Percentiles rank a stretch among this genome's conserved stretches.
phyloP scores from a whole-genome alignment of 2,329 filamentous ascomycete species.

The Acarospora socialis region DNA sequence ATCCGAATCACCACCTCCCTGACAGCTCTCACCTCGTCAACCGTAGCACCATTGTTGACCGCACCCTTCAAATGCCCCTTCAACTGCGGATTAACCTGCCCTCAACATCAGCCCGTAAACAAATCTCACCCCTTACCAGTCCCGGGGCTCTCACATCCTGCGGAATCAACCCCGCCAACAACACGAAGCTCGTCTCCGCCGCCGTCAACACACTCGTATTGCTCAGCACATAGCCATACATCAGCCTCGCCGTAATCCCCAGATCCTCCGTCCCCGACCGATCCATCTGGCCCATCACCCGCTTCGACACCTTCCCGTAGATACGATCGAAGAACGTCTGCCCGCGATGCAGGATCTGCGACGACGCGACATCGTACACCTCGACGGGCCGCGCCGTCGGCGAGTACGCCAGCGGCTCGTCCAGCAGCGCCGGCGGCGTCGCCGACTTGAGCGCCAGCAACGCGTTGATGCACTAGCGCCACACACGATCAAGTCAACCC shows the following conservation, averaged over 20 bases:
- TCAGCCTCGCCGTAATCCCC: conserved; percentile 32
- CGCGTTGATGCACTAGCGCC: conserved; percentile 32
- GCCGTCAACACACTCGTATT: conserved; percentile 32
- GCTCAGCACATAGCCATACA: conserved; percentile 37
- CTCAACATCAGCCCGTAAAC: no score
- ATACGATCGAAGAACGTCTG: conserved; percentile 33
- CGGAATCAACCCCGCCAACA: conserved; percentile 37
- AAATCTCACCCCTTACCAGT: background rate
- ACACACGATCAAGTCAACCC: background rate
- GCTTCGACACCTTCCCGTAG: conserved; percentile 36
- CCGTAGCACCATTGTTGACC: conserved; percentile 35
- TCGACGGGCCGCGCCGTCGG: conserved; percentile 28
- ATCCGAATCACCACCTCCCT: conserved; percentile 32
- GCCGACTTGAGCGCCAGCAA: conserved; percentile 31
- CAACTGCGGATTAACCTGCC: conserved; percentile 38
- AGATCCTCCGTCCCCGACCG: conserved; percentile 37
- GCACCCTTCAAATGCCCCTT: conserved; percentile 40
- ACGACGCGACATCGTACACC: conserved; percentile 23
- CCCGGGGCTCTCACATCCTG: conserved; percentile 30
- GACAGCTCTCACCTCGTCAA: conserved; percentile 36
- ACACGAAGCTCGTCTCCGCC: conserved; percentile 37
- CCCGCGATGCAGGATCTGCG: conserved; percentile 30
- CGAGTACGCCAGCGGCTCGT: conserved; percentile 24
- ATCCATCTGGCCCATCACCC: conserved; percentile 36
- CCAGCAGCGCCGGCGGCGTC: conserved; percentile 30